Base-by-base conservation (phyloP, 345 rosid genomes). In the Citrus hindsii region DNA sequence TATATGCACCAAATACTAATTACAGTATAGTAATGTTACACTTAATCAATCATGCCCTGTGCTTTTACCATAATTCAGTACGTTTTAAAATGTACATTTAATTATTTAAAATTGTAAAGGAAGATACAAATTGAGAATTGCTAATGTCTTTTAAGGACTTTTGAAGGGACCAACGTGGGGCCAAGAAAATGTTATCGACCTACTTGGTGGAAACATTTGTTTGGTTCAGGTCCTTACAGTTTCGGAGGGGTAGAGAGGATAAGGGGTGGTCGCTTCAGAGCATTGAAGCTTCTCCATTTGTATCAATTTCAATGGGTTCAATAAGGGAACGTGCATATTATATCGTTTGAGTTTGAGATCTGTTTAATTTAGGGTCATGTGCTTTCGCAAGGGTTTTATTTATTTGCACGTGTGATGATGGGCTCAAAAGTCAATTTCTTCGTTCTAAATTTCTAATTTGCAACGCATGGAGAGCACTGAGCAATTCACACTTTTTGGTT, bases 331-430 rank as follows among this genome's bases (percentile, higher is more conserved):
- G 83, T 66, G 81, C 53, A 73, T 32, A 3, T 55, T 55, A 24
- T 74, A 63, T 64, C 61, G 75, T 33, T 38, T 38, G 42, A 38
- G 42, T 38, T 18, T 22, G 77, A 81, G 80, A 87, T 82, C 84
- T 71, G 16, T 16, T 18, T 53, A 13, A 59, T 63, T 61, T 83
- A 76, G 88, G 88, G 80, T 80, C 92, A 76, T 67, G 78, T 83
- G 85, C 80, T 81, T 24, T 42, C 33, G 2, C 1, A 1, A 56
- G 13, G 48, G 81, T 53, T 69, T 59, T 38, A 18, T 18, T 53
- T 56, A 0, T 64, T 75, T 75, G 71, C 83, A 83, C 82, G 83
- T 85, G 88, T 76, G 78, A 82, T 40, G 19, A 79, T 77, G 87
- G 86, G 35, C 51, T 81, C 73, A n/a, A 68, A 73, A 71, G 72